Base-by-base conservation (phyloP, 169 alveolate genomes). In the Babesia ovis region DNA sequence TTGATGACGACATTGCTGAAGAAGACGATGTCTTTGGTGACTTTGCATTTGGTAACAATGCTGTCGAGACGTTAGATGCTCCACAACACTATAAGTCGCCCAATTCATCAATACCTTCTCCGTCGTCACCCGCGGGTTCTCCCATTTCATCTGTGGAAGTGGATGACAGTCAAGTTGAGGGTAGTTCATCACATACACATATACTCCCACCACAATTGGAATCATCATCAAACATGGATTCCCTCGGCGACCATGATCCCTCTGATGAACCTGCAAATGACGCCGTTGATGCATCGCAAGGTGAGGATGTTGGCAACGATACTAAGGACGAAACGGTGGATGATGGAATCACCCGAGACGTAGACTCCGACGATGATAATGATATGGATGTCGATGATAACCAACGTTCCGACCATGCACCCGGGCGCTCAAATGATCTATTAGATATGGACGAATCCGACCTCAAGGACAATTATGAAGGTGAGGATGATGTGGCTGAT, bases 11-110 rank as follows among this genome's bases (percentile, higher is more conserved):
- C 67, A 1, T 0, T 2, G 62, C 25, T 1, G 83, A 60, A 0
- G 71, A 50, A 27, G 86, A 77, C 53, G 86, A 77, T 29, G 60
- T 64, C 1, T 77, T 77, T 22, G 86, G 80, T 2, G 86, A 77
- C 25, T 68, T 77, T 29, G 74, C 68, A 11, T 46, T 62, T 18
- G 58, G 61, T 11, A 51, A 25, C 60, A 29, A 31, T 48, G 20
- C 32, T 2, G 39, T 64, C 1, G 62, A 77, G 53, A 54, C 72
- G 0, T n/a, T 43, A 8, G 57, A 14, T 1, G 68, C 5, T 23
- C 79, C 79, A 11, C 61, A 56, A 55, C 79, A 68, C 35, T 43
- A 14, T 43, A 2, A 37, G 20, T 68, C 79, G 45, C 76, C 76
- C 20, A 25, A 23, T 16, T 29, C 76, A 8, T 14, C 23, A 11